Evolutionary conservation across 768 basidiomycete species (phyloP).

Genomic region (Auriscalpium vulgare): DNA sequence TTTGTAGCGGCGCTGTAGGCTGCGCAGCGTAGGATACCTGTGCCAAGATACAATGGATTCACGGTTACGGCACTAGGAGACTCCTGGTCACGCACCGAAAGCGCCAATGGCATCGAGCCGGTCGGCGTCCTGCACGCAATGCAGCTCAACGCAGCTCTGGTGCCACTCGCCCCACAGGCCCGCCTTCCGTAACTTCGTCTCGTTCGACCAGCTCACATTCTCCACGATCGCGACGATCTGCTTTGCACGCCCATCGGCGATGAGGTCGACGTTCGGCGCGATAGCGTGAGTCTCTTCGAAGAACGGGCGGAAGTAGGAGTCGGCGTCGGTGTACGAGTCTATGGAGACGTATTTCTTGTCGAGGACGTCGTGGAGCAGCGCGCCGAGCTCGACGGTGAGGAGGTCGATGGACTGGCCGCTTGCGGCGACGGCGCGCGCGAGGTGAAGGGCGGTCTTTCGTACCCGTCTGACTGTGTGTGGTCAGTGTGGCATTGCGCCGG

Average conservation of each 20-base stretch:
- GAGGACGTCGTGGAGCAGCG: constrained; percentile 83
- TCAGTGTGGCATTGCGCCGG: not conserved
- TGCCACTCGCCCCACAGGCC: constrained; percentile 64
- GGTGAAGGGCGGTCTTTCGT: constrained; percentile 60
- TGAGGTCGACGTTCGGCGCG: constrained; percentile 31
- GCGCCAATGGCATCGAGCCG: constrained; percentile 46
- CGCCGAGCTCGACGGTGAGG: constrained; percentile 72
- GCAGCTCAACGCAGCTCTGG: constrained; percentile 61
- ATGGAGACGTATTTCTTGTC: constrained; percentile 77
- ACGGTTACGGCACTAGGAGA: not conserved
- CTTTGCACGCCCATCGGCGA: constrained; percentile 51
- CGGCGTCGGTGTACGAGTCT: constrained; percentile 47
- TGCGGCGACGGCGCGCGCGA: constrained; percentile 42
- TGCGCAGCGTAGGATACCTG: constrained; percentile 39
- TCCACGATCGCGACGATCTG: constrained; percentile 57
- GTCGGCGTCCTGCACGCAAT: constrained; percentile 56
- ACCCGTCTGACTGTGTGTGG: constrained; percentile 64
- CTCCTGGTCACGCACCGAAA: constrained; percentile 31
- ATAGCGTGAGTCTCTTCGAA: constrained; percentile 33
- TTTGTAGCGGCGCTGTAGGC: constrained; percentile 36
- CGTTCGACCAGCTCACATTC: constrained; percentile 81
- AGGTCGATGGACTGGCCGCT: constrained; percentile 46
- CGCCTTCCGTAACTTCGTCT: constrained; percentile 52
- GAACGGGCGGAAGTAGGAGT: constrained; percentile 59
- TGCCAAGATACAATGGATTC: too few relatives aligned